Evolutionary conservation across 2,329 filamentous ascomycete genomes (phyloP).

Genomic region (Aaosphaeria pasadenensis): DNA sequence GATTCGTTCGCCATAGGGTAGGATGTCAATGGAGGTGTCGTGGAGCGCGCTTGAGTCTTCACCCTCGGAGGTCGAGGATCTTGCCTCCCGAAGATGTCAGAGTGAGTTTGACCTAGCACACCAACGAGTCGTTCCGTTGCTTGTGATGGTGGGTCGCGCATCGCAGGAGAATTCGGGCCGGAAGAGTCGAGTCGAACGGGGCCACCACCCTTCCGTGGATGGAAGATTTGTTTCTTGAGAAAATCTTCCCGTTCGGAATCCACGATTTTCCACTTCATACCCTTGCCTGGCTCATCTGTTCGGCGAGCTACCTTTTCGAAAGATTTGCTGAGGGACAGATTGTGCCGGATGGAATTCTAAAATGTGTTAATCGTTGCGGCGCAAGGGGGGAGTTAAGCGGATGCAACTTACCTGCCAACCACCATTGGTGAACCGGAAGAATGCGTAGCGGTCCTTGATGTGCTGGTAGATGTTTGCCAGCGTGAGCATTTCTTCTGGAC

Average conservation of each 20-base stretch:
- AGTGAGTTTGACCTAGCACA: constrained; percentile 20
- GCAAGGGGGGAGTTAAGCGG: background rate
- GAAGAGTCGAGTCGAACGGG: constrained; percentile 55
- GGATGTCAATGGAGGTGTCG: constrained; percentile 46
- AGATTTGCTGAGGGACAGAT: constrained; percentile 88
- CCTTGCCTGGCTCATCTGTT: constrained; percentile 94
- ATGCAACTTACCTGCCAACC: constrained; percentile 74
- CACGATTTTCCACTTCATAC: constrained; percentile 98
- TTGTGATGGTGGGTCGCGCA: constrained; percentile 56
- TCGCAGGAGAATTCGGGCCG: constrained; percentile 64
- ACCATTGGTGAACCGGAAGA: constrained; percentile 79
- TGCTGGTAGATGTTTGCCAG: constrained; percentile 90
- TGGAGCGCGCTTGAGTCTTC: constrained; percentile 43
- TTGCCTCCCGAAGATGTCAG: constrained; percentile 16
- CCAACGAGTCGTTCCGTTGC: constrained; percentile 47
- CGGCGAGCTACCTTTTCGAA: constrained; percentile 91
- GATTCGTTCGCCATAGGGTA: constrained; percentile 51
- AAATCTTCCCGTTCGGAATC: constrained; percentile 84
- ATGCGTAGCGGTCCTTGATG: constrained; percentile 88
- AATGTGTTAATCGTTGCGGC: constrained; percentile 2
- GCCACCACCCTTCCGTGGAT: constrained; percentile 39
- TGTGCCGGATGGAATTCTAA: constrained; percentile 94
- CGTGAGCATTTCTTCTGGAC: constrained; percentile 82
- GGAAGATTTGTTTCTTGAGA: constrained; percentile 63
- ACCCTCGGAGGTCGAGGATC: constrained; percentile 20